phyloP scores from a whole-genome alignment of 228 moss, liverwort and hornwort genomes.

The Sphagnum magellanicum region DNA sequence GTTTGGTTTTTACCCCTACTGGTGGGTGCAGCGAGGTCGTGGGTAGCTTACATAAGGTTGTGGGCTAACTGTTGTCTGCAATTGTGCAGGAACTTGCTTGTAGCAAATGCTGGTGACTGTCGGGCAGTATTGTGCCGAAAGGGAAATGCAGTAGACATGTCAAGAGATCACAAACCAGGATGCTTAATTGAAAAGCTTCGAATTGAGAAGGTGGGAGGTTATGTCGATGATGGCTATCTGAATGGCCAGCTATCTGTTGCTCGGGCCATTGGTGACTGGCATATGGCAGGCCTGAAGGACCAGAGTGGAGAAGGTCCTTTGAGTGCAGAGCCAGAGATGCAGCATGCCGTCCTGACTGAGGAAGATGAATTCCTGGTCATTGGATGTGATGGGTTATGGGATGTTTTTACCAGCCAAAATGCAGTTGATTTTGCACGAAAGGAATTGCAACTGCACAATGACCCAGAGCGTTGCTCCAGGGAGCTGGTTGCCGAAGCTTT shows the following conservation, averaged over 20 bases:
- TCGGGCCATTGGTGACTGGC: conserved; percentile 94
- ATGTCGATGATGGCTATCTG: conserved; percentile 81
- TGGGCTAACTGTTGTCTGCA: neutral
- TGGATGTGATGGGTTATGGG: conserved; percentile 98
- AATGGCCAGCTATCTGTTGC: conserved; percentile 89
- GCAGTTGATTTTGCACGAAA: conserved; percentile 89
- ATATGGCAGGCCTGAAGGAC: conserved; percentile 65
- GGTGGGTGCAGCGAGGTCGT: no score
- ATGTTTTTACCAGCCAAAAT: conserved; percentile 84
- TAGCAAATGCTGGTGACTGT: conserved; percentile 97
- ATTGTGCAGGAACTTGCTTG: conserved; percentile 67
- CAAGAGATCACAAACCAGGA: conserved; percentile 78
- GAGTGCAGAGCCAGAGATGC: conserved; percentile 80
- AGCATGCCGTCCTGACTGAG: conserved; percentile 48
- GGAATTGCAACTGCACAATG: conserved; percentile 77
- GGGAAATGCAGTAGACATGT: conserved; percentile 81
- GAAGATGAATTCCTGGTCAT: conserved; percentile 95
- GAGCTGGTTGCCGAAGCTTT: conserved; percentile 80
- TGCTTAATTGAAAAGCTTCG: conserved; percentile 60
- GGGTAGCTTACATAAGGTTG: no score
- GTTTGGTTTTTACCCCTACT: no score
- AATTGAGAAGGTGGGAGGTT: conserved; percentile 84
- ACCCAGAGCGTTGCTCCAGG: conserved; percentile 76
- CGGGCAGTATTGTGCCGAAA: conserved; percentile 83
- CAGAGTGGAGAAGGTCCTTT: conserved; percentile 59